Evolutionary conservation across 2,329 filamentous ascomycete genomes (phyloP).

Genomic region (Phaeosphaeria sp.): DNA sequence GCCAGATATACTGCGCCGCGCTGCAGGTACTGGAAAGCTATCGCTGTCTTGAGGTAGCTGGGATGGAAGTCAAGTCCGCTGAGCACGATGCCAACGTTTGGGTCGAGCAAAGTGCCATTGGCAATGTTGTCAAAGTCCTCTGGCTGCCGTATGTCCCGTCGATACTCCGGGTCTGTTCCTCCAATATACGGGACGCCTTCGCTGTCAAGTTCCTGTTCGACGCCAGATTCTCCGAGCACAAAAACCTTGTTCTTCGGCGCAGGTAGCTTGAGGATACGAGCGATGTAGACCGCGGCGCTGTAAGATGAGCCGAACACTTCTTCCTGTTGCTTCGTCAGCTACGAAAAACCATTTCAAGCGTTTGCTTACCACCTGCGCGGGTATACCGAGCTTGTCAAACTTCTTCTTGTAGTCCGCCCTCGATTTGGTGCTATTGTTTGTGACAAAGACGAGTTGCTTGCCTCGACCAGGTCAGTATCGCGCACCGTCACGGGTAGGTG

Average conservation of each 20-base stretch:
- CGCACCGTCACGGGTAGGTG: background rate
- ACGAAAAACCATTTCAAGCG: background rate
- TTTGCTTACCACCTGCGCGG: slow-evolving; percentile 65
- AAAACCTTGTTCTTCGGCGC: slow-evolving; percentile 89
- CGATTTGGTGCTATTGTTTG: slow-evolving; percentile 98
- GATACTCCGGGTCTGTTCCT: slow-evolving; percentile 80
- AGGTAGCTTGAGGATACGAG: slow-evolving; percentile 83
- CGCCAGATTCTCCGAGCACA: slow-evolving; percentile 87
- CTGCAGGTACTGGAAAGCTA: slow-evolving; percentile 84
- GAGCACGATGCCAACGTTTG: slow-evolving; percentile 87
- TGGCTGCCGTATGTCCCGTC: slow-evolving; percentile 74
- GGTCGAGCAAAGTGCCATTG: slow-evolving; percentile 75
- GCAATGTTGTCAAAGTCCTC: slow-evolving; percentile 83
- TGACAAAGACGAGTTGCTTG: slow-evolving; percentile 94
- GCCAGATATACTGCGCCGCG: slow-evolving; percentile 86
- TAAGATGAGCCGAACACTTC: slow-evolving; percentile 97
- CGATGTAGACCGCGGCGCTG: slow-evolving; percentile 94
- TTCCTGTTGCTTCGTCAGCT: slow-evolving; percentile 58
- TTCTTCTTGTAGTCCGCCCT: slow-evolving; percentile 93
- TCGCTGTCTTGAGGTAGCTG: slow-evolving; percentile 90
- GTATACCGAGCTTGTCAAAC: slow-evolving; percentile 80
- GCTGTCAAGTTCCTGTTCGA: slow-evolving; percentile 83
- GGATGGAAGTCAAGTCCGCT: slow-evolving; percentile 92
- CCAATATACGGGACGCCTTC: slow-evolving; percentile 83
- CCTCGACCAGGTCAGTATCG: slow-evolving; percentile 56